These are phyloP conservation scores for Pseudotulostoma volvatum DNA, from an alignment of 495 filamentous ascomycete genomes.

Conservation along the genomic window DNA sequence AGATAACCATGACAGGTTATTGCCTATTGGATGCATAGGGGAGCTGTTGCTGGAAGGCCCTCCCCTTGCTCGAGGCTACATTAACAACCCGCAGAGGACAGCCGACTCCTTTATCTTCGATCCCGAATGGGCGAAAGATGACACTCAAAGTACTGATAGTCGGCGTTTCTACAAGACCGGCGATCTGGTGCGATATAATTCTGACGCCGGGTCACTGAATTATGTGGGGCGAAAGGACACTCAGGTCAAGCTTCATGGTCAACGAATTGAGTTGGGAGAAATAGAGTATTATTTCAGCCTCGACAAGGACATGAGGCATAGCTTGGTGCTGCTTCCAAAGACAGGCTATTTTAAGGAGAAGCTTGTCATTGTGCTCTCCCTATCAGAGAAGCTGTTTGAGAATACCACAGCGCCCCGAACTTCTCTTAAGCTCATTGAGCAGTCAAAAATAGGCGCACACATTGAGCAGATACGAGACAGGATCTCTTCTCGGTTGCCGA, in stretches of 20 bases:
- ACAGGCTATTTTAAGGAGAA: slow-evolving; percentile 23
- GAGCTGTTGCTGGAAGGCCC: slow-evolving; percentile 36
- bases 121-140: slow-evolving; percentile 20
- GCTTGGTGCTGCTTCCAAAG: slow-evolving; percentile 28
- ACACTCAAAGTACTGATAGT: slow-evolving; percentile 5
- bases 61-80: slow-evolving; percentile 31
- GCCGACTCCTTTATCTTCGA: slow-evolving; percentile 29
- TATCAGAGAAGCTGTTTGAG: slow-evolving; percentile 10
- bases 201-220: slow-evolving; percentile 37
- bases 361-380: slow-evolving; percentile 23
- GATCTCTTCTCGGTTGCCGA: slow-evolving; percentile 21
- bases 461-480: slow-evolving; percentile 19
- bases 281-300: slow-evolving; percentile 38
- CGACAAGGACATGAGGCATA: slow-evolving; percentile 20
- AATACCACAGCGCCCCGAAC: slow-evolving; percentile 9
- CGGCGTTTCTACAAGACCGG: slow-evolving; percentile 53
- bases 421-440: slow-evolving; percentile 15
- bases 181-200: slow-evolving; percentile 44
- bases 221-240: slow-evolving; percentile 50
- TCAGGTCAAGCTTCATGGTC: slow-evolving; percentile 52
- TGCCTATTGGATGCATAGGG: slow-evolving; percentile 33
- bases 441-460: slow-evolving; percentile 11
- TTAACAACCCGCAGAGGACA: slow-evolving; percentile 22
- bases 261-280: slow-evolving; percentile 49
- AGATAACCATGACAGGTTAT: slow-evolving; percentile 26